Base-by-base conservation (phyloP, 2,329 filamentous ascomycete genomes). In the Epichloe sylvatica region DNA sequence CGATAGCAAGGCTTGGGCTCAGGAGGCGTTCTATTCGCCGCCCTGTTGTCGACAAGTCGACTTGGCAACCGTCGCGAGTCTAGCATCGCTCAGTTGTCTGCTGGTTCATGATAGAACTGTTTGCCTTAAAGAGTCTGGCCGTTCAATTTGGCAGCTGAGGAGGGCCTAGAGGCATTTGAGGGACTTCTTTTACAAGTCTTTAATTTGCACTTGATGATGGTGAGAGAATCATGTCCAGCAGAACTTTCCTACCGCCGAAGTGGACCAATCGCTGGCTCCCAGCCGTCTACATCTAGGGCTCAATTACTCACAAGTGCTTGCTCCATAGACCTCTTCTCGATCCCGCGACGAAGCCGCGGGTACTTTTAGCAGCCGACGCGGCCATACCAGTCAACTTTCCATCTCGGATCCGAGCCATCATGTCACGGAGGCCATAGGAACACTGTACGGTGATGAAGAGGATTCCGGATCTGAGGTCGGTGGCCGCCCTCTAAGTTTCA, bases 351-450 rank as follows among this genome's bases (percentile, higher is more conserved):
- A 79, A 70, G 68, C 71, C 64, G 73, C 75, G 64, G 70, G 69
- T 61, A 77, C 70, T 65, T 77, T 79, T 66, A 67, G 74, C 57
- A 76, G 66, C 64, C 75, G 76, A 65, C 77, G 77, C 61, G 76
- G 76, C 56, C 77, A 80, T 65, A 67, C 66, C 52, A 76, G 68
- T 61, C 75, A 79, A 59, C 69, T 80, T 46, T 81, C 77, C 50
- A 80, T 94, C 65, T 92, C 86, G 66, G 89, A 95, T 68, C 85
- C 90, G 53, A 88, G 78, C 69, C 88, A 95, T 69, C 90, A 95
- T 77, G 87, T 95, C 64, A 95, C 89, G 50, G 90, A 95, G 67
- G 85, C 88, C 52, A 94, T 95, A 67, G 87, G 87, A 47, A 89
- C 89, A 59, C 78, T 94, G 68, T 95, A 96, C 68, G 86, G 85